phyloP scores from a whole-genome alignment of 306 rosid species.

The Sophora flavescens region DNA sequence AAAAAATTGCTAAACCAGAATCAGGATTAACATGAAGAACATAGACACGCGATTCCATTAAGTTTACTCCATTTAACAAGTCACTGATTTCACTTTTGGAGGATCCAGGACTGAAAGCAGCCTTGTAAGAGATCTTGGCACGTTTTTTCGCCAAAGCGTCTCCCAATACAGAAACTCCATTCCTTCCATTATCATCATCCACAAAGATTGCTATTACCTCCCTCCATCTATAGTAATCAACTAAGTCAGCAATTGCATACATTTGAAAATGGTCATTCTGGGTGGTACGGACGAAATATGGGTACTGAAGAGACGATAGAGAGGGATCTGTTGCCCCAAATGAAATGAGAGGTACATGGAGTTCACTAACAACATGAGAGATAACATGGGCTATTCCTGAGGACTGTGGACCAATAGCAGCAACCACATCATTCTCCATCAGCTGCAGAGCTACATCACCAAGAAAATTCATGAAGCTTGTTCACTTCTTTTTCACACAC shows the following conservation, averaged over 20 bases:
- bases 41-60: constrained; percentile 93
- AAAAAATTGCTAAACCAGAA: constrained; percentile 69
- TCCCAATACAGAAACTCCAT: constrained; percentile 76
- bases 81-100: constrained; percentile 52
- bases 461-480: constrained; percentile 45
- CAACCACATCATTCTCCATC: constrained; percentile 78
- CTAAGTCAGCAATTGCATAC: constrained; percentile 83
- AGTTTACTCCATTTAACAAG: constrained; percentile 73
- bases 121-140: constrained; percentile 79
- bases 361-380: constrained; percentile 89
- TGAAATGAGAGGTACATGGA: constrained; percentile 88
- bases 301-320: constrained; percentile 81
- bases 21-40: constrained; percentile 94
- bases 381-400: constrained; percentile 92
- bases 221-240: constrained; percentile 73
- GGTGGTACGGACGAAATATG: constrained; percentile 79
- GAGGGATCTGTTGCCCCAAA: constrained; percentile 93
- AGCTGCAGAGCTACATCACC: constrained; percentile 83
- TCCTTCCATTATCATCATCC: constrained; percentile 93
- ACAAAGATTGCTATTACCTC: constrained; percentile 86
- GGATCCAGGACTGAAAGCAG: constrained; percentile 75
- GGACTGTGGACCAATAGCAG: constrained; percentile 90
- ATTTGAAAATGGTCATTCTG: constrained; percentile 84
- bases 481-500: constrained; percentile 11
- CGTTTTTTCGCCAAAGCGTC: constrained; percentile 83